A percentile compares a stretch with the other conserved stretches of the same genome.
phyloP scores from a whole-genome alignment of 805 yeast genomes.

The Suhomyces tanzawaensis region DNA sequence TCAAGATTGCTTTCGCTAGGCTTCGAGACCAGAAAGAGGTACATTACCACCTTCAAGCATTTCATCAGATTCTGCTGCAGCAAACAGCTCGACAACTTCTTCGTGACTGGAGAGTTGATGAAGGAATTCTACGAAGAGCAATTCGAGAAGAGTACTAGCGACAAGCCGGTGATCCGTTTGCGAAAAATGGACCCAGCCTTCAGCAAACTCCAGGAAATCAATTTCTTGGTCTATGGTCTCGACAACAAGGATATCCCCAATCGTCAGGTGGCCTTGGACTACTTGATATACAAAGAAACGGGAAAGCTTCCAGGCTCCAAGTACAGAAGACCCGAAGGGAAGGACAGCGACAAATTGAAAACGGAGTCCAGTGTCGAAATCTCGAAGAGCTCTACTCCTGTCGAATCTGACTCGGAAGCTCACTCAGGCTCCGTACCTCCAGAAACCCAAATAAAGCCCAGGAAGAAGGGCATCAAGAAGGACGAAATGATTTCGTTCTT shows the following conservation, averaged over 20 bases:
- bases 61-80: constrained; percentile 14
- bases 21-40: constrained; percentile 15
- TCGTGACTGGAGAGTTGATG: constrained; percentile 15
- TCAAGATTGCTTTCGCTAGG: constrained; percentile 13
- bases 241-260: constrained; percentile 14
- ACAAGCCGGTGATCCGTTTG: constrained; percentile 15
- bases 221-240: constrained; percentile 13
- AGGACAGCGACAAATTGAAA: too few species aligned
- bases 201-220: constrained; percentile 15
- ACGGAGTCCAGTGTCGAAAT: background rate
- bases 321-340: background rate
- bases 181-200: constrained; percentile 17
- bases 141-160: constrained; percentile 11
- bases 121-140: constrained; percentile 15
- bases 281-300: constrained; percentile 12
- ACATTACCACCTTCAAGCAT: constrained; percentile 17
- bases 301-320: constrained; percentile 2
- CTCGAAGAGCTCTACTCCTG: background rate
- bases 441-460: background rate
- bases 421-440: too few species aligned
- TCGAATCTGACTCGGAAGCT: background rate
- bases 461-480: constrained; percentile 1
- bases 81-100: constrained; percentile 10
- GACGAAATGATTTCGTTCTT: constrained; percentile 1
- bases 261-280: constrained; percentile 12